These are phyloP conservation scores for Cyclostephanos tholiformis DNA, from an alignment of 108 stramenopile genomes.

Conservation along the genomic window DNA sequence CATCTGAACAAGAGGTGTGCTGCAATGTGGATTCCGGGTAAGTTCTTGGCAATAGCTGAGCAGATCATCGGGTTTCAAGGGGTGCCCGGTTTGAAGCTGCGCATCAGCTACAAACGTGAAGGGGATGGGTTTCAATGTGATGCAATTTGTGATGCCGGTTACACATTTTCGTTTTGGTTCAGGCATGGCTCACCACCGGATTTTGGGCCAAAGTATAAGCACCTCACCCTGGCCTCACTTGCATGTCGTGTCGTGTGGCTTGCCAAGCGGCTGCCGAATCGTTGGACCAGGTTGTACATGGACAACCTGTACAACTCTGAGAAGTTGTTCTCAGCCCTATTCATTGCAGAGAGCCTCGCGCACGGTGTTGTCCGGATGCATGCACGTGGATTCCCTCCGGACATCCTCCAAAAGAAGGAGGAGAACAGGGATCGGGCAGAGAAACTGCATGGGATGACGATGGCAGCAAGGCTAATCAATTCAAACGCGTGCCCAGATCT, in stretches of 20 bases:
- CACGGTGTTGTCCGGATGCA: conserved; percentile 1
- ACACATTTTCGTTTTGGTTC: conserved; percentile 16
- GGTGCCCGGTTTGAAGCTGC: conserved; percentile 9
- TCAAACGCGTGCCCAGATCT: conserved; percentile 9
- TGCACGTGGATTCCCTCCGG: conserved; percentile 1
- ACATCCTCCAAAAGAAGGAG: background rate
- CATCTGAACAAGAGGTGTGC: conserved; percentile 4
- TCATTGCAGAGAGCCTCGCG: background rate
- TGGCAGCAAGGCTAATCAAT: conserved; percentile 2
- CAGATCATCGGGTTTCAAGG: conserved; percentile 40
- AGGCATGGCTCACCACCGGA: conserved; percentile 1
- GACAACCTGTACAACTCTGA: conserved; percentile 13
- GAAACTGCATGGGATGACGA: conserved; percentile 4
- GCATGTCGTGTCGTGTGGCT: conserved; percentile 12
- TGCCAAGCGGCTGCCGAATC: background rate
- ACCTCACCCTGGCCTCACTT: background rate
- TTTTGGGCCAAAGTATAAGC: background rate
- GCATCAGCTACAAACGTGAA: conserved; percentile 42
- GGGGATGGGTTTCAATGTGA: conserved; percentile 42
- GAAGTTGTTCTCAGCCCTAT: background rate
- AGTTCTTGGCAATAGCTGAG: conserved; percentile 29
- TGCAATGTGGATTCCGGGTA: conserved; percentile 19
- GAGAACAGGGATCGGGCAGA: background rate
- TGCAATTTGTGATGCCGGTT: conserved; percentile 13
- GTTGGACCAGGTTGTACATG: conserved; percentile 7